Conservation (phyloP, 1,139 yeast genomes). For the Suzukiozyma palmioleophila region DNA sequence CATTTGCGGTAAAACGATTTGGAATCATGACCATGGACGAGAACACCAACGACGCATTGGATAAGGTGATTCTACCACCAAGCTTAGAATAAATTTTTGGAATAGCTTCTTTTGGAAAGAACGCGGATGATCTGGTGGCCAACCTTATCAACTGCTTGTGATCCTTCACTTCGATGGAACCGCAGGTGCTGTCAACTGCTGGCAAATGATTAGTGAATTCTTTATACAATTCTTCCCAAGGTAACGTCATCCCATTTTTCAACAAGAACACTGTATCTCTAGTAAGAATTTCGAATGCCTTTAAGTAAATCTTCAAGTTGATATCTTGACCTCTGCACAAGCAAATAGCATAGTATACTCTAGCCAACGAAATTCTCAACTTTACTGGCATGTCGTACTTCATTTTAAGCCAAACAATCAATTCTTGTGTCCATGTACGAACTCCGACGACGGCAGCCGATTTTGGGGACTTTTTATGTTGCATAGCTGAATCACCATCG, state of each 20-base stretch:
- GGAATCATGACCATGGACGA: conserved; percentile 60
- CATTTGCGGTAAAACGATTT: conserved; percentile 19
- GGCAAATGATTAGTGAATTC: conserved; percentile 35
- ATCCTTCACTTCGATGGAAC: conserved; percentile 38
- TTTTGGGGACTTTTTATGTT: conserved; percentile 58
- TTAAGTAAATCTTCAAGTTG: conserved; percentile 59
- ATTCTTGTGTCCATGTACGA: conserved; percentile 85
- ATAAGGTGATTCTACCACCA: conserved; percentile 49
- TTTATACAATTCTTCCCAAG: conserved; percentile 48
- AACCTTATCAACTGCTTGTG: conserved; percentile 39
- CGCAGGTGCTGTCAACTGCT: conserved; percentile 25
- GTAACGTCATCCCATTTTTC: conserved; percentile 37
- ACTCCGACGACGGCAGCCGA: conserved; percentile 74
- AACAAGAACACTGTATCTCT: conserved; percentile 44
- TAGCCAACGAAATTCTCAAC: conserved; percentile 57
- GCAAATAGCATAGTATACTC: conserved; percentile 69
- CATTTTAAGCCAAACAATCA: conserved; percentile 74
- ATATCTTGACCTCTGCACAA: conserved; percentile 72
- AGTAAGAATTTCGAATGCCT: conserved; percentile 56
- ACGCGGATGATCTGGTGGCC: conserved; percentile 45
- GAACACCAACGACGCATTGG: conserved; percentile 55
- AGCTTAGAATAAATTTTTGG: conserved; percentile 35
- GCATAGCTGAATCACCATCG: conserved; percentile 29
- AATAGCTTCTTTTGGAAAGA: conserved; percentile 36
- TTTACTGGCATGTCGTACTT: conserved; percentile 77